These are phyloP conservation scores for Starmera quercuum DNA, from an alignment of 805 yeast species.

Conservation along the genomic window DNA sequence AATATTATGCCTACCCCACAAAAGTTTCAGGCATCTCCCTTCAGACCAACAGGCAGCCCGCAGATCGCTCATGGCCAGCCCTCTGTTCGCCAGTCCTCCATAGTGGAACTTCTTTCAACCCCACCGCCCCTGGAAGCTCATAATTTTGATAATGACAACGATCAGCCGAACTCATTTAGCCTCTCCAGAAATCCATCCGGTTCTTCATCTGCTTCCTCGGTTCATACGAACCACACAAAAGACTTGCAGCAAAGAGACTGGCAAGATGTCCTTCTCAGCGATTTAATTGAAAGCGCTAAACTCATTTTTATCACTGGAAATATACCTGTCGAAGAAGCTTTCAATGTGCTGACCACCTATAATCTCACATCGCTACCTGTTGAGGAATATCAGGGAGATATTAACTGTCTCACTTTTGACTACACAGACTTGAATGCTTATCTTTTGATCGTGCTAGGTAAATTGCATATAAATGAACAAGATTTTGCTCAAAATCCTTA, in stretches of 20 bases:
- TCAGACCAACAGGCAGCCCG: conserved; percentile 23
- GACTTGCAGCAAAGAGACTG: conserved; percentile 50
- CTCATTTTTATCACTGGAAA: conserved; percentile 61
- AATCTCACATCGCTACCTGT: conserved; percentile 87
- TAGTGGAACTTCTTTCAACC: conserved; percentile 66
- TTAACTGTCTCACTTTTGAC: conserved; percentile 80
- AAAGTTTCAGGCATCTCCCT: conserved; percentile 26
- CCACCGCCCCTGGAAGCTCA: conserved; percentile 54
- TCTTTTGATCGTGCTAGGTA: conserved; percentile 75
- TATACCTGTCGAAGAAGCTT: conserved; percentile 80
- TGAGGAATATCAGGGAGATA: conserved; percentile 42
- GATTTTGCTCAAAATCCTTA: conserved; percentile 18
- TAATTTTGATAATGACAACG: conserved; percentile 6
- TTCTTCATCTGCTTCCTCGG: conserved; percentile 46
- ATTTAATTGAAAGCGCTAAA: conserved; percentile 72
- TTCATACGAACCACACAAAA: conserved; percentile 43
- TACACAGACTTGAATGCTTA: conserved; percentile 87
- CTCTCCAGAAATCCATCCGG: conserved; percentile 19
- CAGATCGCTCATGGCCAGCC: conserved; percentile 22
- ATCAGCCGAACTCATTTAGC: conserved; percentile 3
- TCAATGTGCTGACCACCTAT: conserved; percentile 63
- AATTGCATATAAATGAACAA: conserved; percentile 33
- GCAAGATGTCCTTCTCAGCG: conserved; percentile 64
- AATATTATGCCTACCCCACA: neutral
- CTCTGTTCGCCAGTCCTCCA: conserved; percentile 51